Base-by-base conservation (phyloP, 2,329 filamentous ascomycete genomes). In the Zasmidium angulare region DNA sequence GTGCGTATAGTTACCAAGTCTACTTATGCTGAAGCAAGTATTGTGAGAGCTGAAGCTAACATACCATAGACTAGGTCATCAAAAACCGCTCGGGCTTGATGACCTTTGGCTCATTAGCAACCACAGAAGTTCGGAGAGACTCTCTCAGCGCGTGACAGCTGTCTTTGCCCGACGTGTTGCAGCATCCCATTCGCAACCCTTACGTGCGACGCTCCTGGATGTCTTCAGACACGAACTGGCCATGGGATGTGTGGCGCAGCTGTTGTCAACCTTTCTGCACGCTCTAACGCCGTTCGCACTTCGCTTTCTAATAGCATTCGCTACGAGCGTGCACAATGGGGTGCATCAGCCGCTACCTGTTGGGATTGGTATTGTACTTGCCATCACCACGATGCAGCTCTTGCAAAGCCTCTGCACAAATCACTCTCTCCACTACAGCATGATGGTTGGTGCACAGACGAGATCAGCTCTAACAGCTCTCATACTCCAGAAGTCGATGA, bases 51-150 rank as follows among this genome's bases (percentile, higher is more conserved):
- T 17, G 4, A 19, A 43, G 14, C 36, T 43, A 10, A 43, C 36
- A 43, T 9, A 17, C 3, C 11, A 98, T 92, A 82, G 77, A 63
- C 84, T 86, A 46, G 95, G 95, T 31, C 98, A 97, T 75, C 87
- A 91, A 71, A 87, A 95, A 17, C 86, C 87, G 1, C 82, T 99
- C 1, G 89, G 96, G 69, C 78, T 87, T 56, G 90, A 89, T 66
- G 95, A 99, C 73, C 86, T 99, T 58, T 98, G 92, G 89, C 78
- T 82, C 0, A 89, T 98, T 66, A 97, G 96, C 63, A 92, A 92
- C 0, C 78, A 89, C 61, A 84, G 95, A 61, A 84, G 86, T 17
- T 86, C 91, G 48, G 86, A 90, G 63, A 78, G 86, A 11, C 79
- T 96, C 74, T 86, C 89, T 6, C 75, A 77, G 6, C 88, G 82